Conservation (phyloP, 116 monocot species). For the Dioscorea cayenensis region DNA sequence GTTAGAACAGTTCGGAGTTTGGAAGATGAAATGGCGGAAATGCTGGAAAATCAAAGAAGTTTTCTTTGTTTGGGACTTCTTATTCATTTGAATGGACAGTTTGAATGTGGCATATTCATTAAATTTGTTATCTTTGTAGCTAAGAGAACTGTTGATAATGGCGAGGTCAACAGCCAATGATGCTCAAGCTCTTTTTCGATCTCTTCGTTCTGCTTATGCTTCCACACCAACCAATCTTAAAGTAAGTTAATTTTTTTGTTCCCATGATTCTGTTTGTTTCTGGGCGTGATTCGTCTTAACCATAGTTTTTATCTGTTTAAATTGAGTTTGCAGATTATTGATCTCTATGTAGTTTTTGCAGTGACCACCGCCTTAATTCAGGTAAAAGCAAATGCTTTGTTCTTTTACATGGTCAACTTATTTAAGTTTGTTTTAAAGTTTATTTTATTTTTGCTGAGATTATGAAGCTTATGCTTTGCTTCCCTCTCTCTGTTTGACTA, state of each 20-base stretch:
- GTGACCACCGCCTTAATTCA: conserved; percentile 54
- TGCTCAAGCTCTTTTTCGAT: conserved; percentile 56
- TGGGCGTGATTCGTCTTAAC: neutral
- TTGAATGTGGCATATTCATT: too few species aligned
- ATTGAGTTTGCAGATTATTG: conserved; percentile 53
- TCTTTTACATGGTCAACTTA: neutral
- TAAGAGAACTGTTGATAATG: neutral
- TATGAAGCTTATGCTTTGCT: neutral
- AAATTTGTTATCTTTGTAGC: too few species aligned
- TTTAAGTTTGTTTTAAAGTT: neutral
- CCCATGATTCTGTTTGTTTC: neutral
- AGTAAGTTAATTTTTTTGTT: conserved; percentile 19
- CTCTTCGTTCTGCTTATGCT: conserved; percentile 64
- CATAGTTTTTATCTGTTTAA: neutral
- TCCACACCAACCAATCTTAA: conserved; percentile 77
- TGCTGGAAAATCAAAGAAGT: too few species aligned
- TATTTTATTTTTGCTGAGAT: neutral
- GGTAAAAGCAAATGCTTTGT: conserved; percentile 5
- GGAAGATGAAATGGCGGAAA: too few species aligned
- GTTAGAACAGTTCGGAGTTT: too few species aligned
- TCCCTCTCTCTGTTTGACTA: neutral
- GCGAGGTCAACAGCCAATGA: conserved; percentile 25
- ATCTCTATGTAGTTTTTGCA: conserved; percentile 66
- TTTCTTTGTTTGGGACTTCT: too few species aligned
- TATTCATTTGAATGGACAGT: too few species aligned